Percentiles rank a stretch among this genome's conserved stretches.
phyloP scores from a whole-genome alignment of 768 basidiomycete species.

The Leucogyrophana mollusca region DNA sequence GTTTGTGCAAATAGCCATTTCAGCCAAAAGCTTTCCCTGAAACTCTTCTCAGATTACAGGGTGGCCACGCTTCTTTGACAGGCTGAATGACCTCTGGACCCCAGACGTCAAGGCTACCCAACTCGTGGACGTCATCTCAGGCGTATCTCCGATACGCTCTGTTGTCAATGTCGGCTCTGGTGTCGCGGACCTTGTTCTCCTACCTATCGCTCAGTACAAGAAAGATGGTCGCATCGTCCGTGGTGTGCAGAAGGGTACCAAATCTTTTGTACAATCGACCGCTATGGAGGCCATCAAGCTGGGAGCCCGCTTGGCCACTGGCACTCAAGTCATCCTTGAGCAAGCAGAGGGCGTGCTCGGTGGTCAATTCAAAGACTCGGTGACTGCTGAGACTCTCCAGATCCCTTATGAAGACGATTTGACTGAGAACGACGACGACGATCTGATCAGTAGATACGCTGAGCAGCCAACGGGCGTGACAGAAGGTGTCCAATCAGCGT shows the following conservation, averaged over 20 bases:
- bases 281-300: slow-evolving; percentile 95
- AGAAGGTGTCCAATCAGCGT: slow-evolving; percentile 92
- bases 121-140: slow-evolving; percentile 94
- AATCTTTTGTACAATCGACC: slow-evolving; percentile 89
- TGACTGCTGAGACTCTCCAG: slow-evolving; percentile 69
- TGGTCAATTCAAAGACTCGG: slow-evolving; percentile 63
- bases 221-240: slow-evolving; percentile 92
- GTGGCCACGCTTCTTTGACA: slow-evolving; percentile 86
- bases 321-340: slow-evolving; percentile 96
- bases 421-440: slow-evolving; percentile 38
- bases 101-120: slow-evolving; percentile 99
- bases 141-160: slow-evolving; percentile 93
- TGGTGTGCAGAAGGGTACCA: slow-evolving; percentile 92
- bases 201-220: slow-evolving; percentile 97
- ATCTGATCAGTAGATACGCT: slow-evolving; percentile 85
- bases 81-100: slow-evolving; percentile 98
- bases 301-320: slow-evolving; percentile 91
- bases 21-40: background rate
- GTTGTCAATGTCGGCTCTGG: slow-evolving; percentile 97
- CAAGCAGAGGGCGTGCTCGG: slow-evolving; percentile 91
- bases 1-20: slow-evolving; percentile 45
- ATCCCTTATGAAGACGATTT: slow-evolving; percentile 33
- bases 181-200: slow-evolving; percentile 90
- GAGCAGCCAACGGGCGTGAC: slow-evolving; percentile 81
- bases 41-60: slow-evolving; percentile 69